Evolutionary conservation across 768 basidiomycete species (phyloP), one percentile per base, ranked within the genome.

Genomic region (Phanerodontia chrysosporium): DNA sequence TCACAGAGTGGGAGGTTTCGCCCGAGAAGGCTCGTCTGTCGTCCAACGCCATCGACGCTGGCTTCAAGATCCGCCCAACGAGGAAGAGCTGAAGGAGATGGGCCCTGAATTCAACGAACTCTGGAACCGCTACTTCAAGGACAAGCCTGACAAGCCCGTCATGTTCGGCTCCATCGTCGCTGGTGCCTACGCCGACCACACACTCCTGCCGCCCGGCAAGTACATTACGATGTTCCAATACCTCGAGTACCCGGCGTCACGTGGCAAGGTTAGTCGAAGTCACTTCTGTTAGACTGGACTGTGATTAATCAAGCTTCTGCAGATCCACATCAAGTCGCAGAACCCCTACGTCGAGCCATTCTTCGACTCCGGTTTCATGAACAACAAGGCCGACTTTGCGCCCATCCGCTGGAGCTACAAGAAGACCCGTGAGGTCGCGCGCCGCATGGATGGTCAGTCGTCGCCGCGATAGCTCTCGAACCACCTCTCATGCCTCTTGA

Each of bases 291-390:
- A 13, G 5, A 53, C 22, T 35, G 8, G 27, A n/a, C 8, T 10
- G 48, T 58, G 24, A n/a, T n/a, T n/a, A n/a, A n/a, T n/a, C n/a
- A n/a, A n/a, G n/a, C 52, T 45, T 18, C 12, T 45, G 10, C 58
- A 84, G 82, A 87, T 87, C 66, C 86, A 87, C 68, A 83, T 87
- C 69, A 66, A 72, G 48, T 84, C 82, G 22, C 59, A 78, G 46
- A 83, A 77, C 74, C 86, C 86, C 4, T 88, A 86, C 73, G 70
- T 73, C 64, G 82, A 82, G 63, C 85, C 87, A 3, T 75, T 69
- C 72, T 87, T 87, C 66, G 87, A 89, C 74, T 81, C 79, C 59
- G 87, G 87, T n/a, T 87, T 89, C 80, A 84, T 89, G 86, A 87
- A 86, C 75, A 69, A 87, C 76, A 86, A 86, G 75, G 86, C 86